Evolutionary conservation across 306 rosid genomes (phyloP).

Genomic region (Arachis hypogaea): DNA sequence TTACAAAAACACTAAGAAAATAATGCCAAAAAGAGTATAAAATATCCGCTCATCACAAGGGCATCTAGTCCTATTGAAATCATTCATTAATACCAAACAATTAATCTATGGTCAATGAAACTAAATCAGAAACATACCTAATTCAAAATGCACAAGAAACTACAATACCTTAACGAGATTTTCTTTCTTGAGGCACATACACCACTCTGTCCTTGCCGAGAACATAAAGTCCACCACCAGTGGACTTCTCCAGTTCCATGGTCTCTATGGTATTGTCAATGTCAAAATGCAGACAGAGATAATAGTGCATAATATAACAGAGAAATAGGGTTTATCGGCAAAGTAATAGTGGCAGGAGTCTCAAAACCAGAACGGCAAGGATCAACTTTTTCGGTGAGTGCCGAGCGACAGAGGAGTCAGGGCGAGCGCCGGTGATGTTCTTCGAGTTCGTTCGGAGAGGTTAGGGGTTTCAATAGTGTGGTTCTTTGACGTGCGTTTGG

Average conservation of each 20-base stretch:
- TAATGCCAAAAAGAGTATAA: too few relatives aligned
- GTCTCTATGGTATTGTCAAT: slow-evolving; percentile 56
- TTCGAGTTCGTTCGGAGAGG: too few relatives aligned
- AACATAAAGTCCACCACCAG: slow-evolving; percentile 64
- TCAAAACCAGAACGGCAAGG: too few relatives aligned
- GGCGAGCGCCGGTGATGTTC: too few relatives aligned
- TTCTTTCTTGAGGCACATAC: slow-evolving; percentile 69
- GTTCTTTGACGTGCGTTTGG: too few relatives aligned
- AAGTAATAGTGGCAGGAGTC: too few relatives aligned
- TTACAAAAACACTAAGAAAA: too few relatives aligned
- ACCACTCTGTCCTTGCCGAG: slow-evolving; percentile 81
- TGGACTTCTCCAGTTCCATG: slow-evolving; percentile 65
- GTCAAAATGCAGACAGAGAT: slow-evolving; percentile 38
- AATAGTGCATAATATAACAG: too few relatives aligned
- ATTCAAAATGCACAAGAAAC: slow-evolving; percentile 29
- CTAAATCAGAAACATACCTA: neutral
- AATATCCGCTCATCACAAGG: slow-evolving; percentile 50
- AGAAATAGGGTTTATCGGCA: too few relatives aligned
- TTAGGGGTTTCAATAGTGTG: too few relatives aligned
- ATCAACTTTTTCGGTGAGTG: too few relatives aligned
- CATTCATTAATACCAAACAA: slow-evolving; percentile 16
- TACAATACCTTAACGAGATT: slow-evolving; percentile 69
- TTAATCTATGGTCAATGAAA: neutral
- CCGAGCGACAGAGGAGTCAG: too few relatives aligned
- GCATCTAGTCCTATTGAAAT: slow-evolving; percentile 76